These are phyloP conservation scores for Arctium minus DNA, from an alignment of 129 eudicot species.

Conservation along the genomic window DNA sequence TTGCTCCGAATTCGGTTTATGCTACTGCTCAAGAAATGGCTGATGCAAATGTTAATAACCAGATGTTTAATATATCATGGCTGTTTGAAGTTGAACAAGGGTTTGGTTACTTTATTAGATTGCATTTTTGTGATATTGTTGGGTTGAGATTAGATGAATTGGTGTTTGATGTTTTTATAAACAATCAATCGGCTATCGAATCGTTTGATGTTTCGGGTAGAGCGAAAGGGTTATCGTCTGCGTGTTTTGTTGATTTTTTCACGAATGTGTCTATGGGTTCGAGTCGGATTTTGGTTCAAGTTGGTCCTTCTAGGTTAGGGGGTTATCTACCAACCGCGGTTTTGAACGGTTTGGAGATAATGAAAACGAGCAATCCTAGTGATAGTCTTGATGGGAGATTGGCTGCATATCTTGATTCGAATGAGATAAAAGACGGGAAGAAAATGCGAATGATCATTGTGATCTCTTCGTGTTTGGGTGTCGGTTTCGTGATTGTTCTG, in stretches of 20 bases:
- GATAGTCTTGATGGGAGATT: constrained; percentile 45
- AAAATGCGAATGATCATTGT: constrained; percentile 19
- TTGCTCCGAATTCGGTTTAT: constrained; percentile 52
- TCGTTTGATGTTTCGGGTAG: constrained; percentile 39
- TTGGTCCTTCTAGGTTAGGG: constrained; percentile 38
- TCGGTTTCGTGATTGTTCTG: constrained; percentile 19
- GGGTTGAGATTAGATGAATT: constrained; percentile 31
- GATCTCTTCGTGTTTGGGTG: constrained; percentile 36
- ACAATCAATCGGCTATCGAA: constrained; percentile 37
- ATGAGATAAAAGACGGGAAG: constrained; percentile 6
- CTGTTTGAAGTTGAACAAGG: constrained; percentile 42
- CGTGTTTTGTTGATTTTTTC: constrained; percentile 46
- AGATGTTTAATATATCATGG: constrained; percentile 50
- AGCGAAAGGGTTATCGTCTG: constrained; percentile 37
- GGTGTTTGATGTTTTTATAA: constrained; percentile 44
- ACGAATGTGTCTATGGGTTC: constrained; percentile 34
- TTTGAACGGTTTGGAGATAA: constrained; percentile 54
- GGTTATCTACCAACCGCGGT: constrained; percentile 36
- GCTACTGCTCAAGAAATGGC: constrained; percentile 62
- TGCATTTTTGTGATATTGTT: constrained; percentile 58
- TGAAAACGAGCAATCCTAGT: constrained; percentile 48
- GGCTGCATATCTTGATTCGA: constrained; percentile 5
- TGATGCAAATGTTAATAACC: constrained; percentile 43
- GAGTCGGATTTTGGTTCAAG: constrained; percentile 31
- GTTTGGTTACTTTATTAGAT: constrained; percentile 40